Percentiles rank a stretch among this genome's conserved stretches.
phyloP scores from a whole-genome alignment of 345 rosid species.

The Salix viminalis region DNA sequence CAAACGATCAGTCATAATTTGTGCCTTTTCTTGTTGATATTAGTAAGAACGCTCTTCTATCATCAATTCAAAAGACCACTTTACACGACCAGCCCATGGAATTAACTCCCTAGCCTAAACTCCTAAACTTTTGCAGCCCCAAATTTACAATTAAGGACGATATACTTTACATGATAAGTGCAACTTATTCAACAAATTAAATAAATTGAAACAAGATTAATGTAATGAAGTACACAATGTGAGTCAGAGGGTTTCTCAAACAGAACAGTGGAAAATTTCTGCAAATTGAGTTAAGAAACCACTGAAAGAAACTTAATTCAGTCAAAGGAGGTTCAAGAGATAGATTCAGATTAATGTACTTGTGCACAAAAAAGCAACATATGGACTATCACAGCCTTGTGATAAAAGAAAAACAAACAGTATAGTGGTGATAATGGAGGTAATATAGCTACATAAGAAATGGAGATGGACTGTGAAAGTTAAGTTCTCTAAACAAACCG shows the following conservation, averaged over 20 bases:
- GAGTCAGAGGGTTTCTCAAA: background rate
- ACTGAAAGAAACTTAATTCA: background rate
- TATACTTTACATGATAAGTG: background rate
- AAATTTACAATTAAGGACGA: background rate
- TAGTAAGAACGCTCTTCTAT: background rate
- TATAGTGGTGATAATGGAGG: background rate
- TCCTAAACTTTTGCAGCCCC: background rate
- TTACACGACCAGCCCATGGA: too few species aligned
- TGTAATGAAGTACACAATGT: background rate
- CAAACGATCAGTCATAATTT: background rate
- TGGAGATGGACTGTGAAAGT: background rate
- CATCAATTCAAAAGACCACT: background rate
- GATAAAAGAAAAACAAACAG: background rate
- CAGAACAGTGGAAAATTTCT: background rate
- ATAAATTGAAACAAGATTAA: background rate
- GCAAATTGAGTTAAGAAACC: background rate
- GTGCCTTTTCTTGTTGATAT: background rate
- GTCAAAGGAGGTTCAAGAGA: background rate
- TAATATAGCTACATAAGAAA: background rate
- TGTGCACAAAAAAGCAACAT: background rate
- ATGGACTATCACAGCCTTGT: background rate
- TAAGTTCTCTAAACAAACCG: background rate
- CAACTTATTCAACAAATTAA: too few species aligned
- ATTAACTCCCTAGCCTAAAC: background rate
- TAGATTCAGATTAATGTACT: background rate